Percentiles rank a stretch among this genome's conserved stretches.
These are phyloP conservation scores for Juncus effusus DNA, from an alignment of 176 grass and related monocot species.

Conservation along the genomic window DNA sequence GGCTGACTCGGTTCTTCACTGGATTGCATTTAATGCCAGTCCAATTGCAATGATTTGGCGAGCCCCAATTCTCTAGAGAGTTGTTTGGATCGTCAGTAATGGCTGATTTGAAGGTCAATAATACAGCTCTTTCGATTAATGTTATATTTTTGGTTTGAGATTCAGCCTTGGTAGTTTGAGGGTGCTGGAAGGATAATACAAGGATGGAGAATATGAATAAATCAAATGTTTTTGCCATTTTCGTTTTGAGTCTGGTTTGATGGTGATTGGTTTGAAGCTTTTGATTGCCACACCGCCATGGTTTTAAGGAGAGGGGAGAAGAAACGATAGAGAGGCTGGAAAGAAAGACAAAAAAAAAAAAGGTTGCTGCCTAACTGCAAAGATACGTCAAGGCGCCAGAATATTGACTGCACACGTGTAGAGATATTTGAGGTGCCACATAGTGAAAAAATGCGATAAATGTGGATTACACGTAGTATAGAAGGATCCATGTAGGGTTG, in stretches of 20 bases:
- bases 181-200: not conserved
- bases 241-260: not conserved
- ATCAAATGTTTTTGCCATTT: slow-evolving; percentile 18
- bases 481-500: slow-evolving; percentile 8
- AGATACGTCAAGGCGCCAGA: slow-evolving; percentile 30
- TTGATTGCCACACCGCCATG: slow-evolving; percentile 34
- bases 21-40: slow-evolving; percentile 55
- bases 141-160: not conserved
- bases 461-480: slow-evolving; percentile 10
- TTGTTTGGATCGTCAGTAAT: slow-evolving; percentile 37
- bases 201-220: slow-evolving; percentile 12
- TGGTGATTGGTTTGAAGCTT: not conserved
- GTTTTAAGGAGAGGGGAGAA: slow-evolving; percentile 23
- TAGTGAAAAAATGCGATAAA: not conserved
- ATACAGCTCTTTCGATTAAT: slow-evolving; percentile 35
- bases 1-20: slow-evolving; percentile 32
- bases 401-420: slow-evolving; percentile 26
- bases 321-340: not conserved
- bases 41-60: slow-evolving; percentile 58
- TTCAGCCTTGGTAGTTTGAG: not conserved
- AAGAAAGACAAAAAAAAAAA: not conserved
- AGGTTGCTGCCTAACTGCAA: slow-evolving; percentile 43
- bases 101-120: slow-evolving; percentile 45
- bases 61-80: slow-evolving; percentile 38
- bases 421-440: slow-evolving; percentile 1